A percentile compares a stretch with the other conserved stretches of the same genome.
These are phyloP conservation scores for Pythium guiyangense DNA, from an alignment of 352 stramenopile genomes.

Conservation along the genomic window DNA sequence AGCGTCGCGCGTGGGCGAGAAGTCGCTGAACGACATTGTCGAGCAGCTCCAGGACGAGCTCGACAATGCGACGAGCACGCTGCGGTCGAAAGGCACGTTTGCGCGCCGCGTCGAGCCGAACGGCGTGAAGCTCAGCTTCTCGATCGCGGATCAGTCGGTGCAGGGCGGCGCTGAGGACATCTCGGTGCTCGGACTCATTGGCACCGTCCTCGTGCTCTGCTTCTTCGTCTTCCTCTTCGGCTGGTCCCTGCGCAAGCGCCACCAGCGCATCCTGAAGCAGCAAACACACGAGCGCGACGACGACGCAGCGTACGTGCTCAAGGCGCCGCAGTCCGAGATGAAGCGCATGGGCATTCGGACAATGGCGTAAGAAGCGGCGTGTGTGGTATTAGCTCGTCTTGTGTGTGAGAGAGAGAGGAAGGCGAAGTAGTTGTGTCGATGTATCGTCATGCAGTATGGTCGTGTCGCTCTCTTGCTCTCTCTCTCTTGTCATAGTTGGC, in stretches of 20 bases:
- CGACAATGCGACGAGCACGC: constrained; percentile 42
- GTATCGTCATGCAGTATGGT: neutral
- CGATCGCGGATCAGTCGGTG: constrained; percentile 57
- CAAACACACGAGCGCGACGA: constrained; percentile 5
- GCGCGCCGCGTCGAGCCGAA: constrained; percentile 52
- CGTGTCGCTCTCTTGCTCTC: neutral
- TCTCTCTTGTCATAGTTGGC: neutral
- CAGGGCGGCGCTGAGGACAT: constrained; percentile 60
- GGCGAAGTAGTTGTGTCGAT: neutral
- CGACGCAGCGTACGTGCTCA: constrained; percentile 13
- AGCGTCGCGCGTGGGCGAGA: constrained; percentile 47
- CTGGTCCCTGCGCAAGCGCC: constrained; percentile 48
- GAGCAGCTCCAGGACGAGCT: constrained; percentile 53
- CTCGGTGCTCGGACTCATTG: constrained; percentile 52
- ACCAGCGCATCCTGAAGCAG: constrained; percentile 39
- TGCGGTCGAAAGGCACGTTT: constrained; percentile 66
- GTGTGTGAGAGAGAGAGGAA: neutral
- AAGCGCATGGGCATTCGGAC: constrained; percentile 70
- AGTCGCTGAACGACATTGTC: constrained; percentile 64
- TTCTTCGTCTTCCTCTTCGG: constrained; percentile 56
- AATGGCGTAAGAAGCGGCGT: constrained; percentile 23
- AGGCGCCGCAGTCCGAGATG: constrained; percentile 28
- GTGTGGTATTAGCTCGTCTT: neutral
- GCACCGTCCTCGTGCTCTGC: constrained; percentile 52
- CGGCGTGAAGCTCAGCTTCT: constrained; percentile 61